Base-by-base conservation (phyloP, 306 rosid genomes). In the Fragaria ananassa region DNA sequence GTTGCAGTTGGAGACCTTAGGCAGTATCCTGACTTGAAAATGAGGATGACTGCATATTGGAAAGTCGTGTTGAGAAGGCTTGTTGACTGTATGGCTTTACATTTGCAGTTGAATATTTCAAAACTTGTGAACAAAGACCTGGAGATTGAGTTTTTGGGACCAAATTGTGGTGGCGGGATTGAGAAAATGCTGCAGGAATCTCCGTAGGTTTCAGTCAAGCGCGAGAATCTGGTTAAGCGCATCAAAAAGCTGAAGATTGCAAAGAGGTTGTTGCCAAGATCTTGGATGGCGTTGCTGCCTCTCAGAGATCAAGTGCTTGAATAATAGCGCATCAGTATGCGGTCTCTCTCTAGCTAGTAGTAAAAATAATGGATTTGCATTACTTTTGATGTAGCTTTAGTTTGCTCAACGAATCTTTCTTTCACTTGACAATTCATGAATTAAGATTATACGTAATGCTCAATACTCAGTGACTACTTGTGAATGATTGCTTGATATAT, bases 251-350 rank as follows among this genome's bases (percentile, higher is more conserved):
- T 64, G 1, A 35, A 3, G 69, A 64, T 35, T 64, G 13, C 46
- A 35, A 64, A 34, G 69, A 64, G 46, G 25, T 17, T 35, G 69
- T 64, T 64, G 69, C 68, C 8, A 63, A 63, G 45, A 63, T 63
- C 45, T 17, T 63, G 68, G 68, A 34, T 34, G 68, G 68, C 3
- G 37, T 27, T 61, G 66, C 19, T 31, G 27, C 6, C 37, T 60
- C 12, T 4, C 11, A 18, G 15, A 10, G 63, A n/a, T n/a, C 3
- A 57, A 8, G 17, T 46, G 17, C 15, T 46, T 46, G 50, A 8
- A 46, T 12, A 45, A 45, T 11, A 46, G 15, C 39, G 4, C 50
- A 46, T 50, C 56, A 50, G 21, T 18, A 1, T 50, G n/a, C 15
- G n/a, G 63, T 57, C 35, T 56, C 17, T 61, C 13, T 61, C 39